Conservation (phyloP, 192 early-diverging fungal genomes). For the Thoreauomyces humboldtii region DNA sequence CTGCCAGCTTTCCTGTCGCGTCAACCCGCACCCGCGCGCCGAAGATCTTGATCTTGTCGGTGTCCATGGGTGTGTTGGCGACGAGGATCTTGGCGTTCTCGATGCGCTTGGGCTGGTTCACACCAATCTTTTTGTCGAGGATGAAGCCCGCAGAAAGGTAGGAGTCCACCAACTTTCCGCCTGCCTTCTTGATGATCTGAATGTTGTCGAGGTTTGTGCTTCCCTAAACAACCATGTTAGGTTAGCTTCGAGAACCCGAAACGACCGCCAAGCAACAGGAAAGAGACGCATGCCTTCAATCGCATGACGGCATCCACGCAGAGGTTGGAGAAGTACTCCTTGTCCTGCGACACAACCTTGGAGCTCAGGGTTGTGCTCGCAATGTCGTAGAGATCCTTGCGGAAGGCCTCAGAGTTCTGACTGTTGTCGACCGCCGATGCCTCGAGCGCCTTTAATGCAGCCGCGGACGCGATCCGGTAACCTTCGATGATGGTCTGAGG, state of each 20-base stretch:
- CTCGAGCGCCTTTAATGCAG: constrained; percentile 83
- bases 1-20: constrained; percentile 94
- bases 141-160: constrained; percentile 98
- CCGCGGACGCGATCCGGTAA: constrained; percentile 82
- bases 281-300: constrained; percentile 76
- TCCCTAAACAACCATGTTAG: too few relatives aligned
- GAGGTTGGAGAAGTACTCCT: constrained; percentile 92
- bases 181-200: constrained; percentile 99
- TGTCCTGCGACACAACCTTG: constrained; percentile 94
- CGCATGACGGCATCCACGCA: constrained; percentile 96
- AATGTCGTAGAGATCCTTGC: constrained; percentile 93
- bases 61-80: constrained; percentile 99
- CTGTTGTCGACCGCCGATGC: constrained; percentile 78
- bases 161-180: constrained; percentile 91
- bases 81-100: constrained; percentile 95
- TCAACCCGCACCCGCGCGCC: constrained; percentile 96
- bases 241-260: too few relatives aligned
- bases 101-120: constrained; percentile 94
- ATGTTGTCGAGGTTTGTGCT: constrained; percentile 97
- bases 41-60: constrained; percentile 99
- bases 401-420: constrained; percentile 67
- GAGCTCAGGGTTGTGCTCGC: constrained; percentile 95
- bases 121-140: constrained; percentile 98
- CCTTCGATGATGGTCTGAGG: constrained; percentile 97
- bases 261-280: too few relatives aligned